Evolutionary conservation across 2,329 filamentous ascomycete species (phyloP), one percentile per base, ranked within the genome.

Genomic region (Nemania abortiva): DNA sequence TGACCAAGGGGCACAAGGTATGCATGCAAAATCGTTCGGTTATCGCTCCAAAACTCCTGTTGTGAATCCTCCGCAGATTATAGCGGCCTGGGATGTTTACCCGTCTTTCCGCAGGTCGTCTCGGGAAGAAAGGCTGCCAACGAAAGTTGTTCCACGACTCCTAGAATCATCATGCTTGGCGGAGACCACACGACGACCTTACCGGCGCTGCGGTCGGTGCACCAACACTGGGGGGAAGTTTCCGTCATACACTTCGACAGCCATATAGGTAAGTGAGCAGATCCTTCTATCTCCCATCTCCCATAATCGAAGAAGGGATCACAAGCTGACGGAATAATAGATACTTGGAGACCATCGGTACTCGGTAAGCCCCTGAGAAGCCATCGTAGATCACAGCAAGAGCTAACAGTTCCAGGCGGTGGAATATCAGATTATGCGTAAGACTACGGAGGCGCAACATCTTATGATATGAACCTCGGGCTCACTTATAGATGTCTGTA

Each of bases 311-410:
- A 53, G 39, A 65, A 1, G 31, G 56, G 37, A 24, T n/a, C 31
- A 6, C 7, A 39, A 27, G 65, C 72, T 76, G 52, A 78, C 57
- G 24, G 3, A 2, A 24, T 2, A 24, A 10, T 20, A 85, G 87
- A 94, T 77, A 93, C 91, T 0, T 94, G 91, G 91, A 88, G 92
- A 76, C 91, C 92, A 0, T 85, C 85, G 0, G 85, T 88, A 0
- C 74, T 89, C 3, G 85, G 84, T 84, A 73, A 70, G 78, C 68
- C 13, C 11, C 13, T 29, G n/a, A 18, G 29, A 62, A 18, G 6
- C 47, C 2, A 60, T 22, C 47, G 11, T 2, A 9, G 3, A 53
- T n/a, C n/a, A 49, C 31, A 11, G 45, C n/a, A 49, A 11, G 9
- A 4, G 72, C 73, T 74, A 20, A 29, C 20, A 42, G 18, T 31